Base-by-base conservation (phyloP, 2,329 filamentous ascomycete genomes). In the Pseudonectria buxi region DNA sequence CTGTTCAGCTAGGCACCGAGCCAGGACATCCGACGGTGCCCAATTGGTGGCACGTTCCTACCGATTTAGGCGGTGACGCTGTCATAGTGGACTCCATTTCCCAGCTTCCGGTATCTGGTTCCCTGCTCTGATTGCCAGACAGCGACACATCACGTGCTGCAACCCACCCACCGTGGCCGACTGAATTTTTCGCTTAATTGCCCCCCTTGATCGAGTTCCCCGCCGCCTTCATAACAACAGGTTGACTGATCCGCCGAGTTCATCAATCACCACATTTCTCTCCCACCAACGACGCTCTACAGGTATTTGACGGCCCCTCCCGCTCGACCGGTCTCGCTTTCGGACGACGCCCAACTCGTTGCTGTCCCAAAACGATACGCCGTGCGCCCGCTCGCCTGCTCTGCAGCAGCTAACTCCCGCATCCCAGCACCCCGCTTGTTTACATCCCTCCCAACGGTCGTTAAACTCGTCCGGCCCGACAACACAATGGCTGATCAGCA, bases 401-500 rank as follows among this genome's bases (percentile, higher is more conserved):
- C 37, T 36, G 31, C 43, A 43, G 37, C 40, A 50, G 50, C 59
- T 63, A 58, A 63, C 59, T 45, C 44, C 46, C 50, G 46, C 43
- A 47, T 46, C 43, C 18, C 49, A 63, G 60, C 56, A 63, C 63
- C 58, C 62, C 64, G 61, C 64, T 63, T 69, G 65, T 68, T 69
- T 67, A 67, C 64, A 61, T 62, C 58, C 55, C 50, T 54, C 50
- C 46, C 49, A 54, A 42, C 47, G 43, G 44, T 53, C 44, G 44
- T 41, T 48, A 40, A 43, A 43, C 46, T 43, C 44, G 43, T 34
- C 47, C 34, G 43, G 39, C 40, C 40, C 38, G 37, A 52, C 53
- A 49, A 58, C 55, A 66, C 57, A 58, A 94, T 92, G 86, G 78
- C 83, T 68, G 55, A 44, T 26, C 50, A 59, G 46, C 57, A 60